A percentile compares a stretch with the other conserved stretches of the same genome.
Conservation (phyloP, 1,139 yeast species). For the Saccharomyces hybrid region DNA sequence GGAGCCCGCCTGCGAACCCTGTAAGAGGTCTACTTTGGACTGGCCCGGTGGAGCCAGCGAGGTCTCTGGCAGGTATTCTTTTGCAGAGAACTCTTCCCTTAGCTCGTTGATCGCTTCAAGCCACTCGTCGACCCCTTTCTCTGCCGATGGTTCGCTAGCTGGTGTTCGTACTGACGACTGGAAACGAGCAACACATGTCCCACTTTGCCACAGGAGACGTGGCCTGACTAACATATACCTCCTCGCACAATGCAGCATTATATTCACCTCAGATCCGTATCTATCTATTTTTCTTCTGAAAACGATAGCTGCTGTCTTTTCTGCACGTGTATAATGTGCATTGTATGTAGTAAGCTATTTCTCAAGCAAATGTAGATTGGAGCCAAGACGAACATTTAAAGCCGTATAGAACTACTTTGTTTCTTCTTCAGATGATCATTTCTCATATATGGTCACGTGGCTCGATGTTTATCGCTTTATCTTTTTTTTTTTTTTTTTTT, state of each 20-base stretch:
- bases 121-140: conserved; percentile 62
- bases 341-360: not conserved
- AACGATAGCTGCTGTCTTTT: not conserved
- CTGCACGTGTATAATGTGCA: not conserved
- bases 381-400: not conserved
- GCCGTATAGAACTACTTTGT: not conserved
- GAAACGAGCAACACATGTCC: not conserved
- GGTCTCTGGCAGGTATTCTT: conserved; percentile 31
- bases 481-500: not conserved
- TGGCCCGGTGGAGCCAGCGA: conserved; percentile 34
- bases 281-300: not conserved
- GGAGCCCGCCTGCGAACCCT: conserved; percentile 16
- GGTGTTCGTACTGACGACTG: not conserved
- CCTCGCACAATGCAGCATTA: not conserved
- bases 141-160: conserved; percentile 27
- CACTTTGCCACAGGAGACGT: not conserved
- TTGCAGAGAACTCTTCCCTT: conserved; percentile 38
- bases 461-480: not conserved
- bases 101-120: conserved; percentile 51
- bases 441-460: not conserved
- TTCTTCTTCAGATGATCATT: not conserved
- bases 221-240: not conserved
- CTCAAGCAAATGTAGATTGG: not conserved
- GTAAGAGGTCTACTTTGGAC: conserved; percentile 39
- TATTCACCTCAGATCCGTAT: not conserved